Base-by-base conservation (phyloP, 176 grass and related monocot species). In the Triticum dicoccoides region DNA sequence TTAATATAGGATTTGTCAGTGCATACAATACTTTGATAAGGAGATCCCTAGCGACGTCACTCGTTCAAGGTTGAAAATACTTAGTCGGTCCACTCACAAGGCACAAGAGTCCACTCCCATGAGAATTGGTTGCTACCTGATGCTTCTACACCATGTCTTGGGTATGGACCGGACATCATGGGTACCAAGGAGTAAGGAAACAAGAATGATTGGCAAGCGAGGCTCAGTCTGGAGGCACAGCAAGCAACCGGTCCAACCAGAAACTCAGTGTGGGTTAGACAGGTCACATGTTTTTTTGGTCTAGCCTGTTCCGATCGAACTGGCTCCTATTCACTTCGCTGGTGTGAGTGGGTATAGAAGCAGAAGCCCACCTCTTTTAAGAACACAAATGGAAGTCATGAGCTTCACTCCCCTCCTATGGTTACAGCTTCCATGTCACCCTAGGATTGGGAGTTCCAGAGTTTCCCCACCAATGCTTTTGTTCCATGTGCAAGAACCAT, bases 1-100 rank as follows among this genome's bases (percentile, higher is more conserved):
- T 77, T 61, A 61, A 76, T 62, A 62, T 52, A 81, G 45, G 61
- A 87, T 76, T 32, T 69, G 14, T 14, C 34, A 68, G 15, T 85
- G 77, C 61, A 81, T 45, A 73, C 12, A 54, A 45, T 45, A 74
- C n/a, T 71, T 11, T 71, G 69, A 41, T 41, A 21, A 71, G 69
- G 35, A 71, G 11, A 71, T 41, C 69, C 68, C 35, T 71, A 71
- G 34, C 38, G 35, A 41, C 5, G 20, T 71, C 34, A 71, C 35
- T 27, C 71, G 44, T 73, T 14, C 71, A 73, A 47, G 11, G 39
- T 73, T 45, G 39, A 47, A 41, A 47, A 73, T 8, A 74, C 51
- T 54, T 54, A 7, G 51, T 54, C 5, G 51, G 51, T 59, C 56
- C 56, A 59, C 7, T 21, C 20, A 59, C 56, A 21, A 59, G 7